phyloP scores from a whole-genome alignment of 2,329 filamentous ascomycete genomes.

The Leptographium lundbergii region DNA sequence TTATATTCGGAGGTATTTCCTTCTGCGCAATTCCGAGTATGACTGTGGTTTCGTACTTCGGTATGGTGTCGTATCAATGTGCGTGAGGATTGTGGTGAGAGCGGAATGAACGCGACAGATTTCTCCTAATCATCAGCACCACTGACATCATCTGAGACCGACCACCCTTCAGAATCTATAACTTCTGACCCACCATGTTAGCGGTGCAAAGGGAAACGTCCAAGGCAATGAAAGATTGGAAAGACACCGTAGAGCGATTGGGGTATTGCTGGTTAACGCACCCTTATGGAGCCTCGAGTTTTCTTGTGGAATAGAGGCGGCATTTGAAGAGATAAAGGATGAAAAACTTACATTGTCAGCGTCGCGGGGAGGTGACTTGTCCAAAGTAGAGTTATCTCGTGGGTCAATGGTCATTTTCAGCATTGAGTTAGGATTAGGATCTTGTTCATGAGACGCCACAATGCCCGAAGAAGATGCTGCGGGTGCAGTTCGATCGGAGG shows the following conservation, averaged over 20 bases:
- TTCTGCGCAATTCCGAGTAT: not conserved
- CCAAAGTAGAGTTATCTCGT: not conserved
- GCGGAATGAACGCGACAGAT: slow-evolving; percentile 33
- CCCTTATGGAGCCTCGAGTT: slow-evolving; percentile 5
- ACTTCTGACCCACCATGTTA: slow-evolving; percentile 3
- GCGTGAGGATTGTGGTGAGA: slow-evolving; percentile 35
- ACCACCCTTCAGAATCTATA: slow-evolving; percentile 4
- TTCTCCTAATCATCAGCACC: slow-evolving; percentile 17
- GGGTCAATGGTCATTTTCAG: not conserved
- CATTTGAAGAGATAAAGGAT: slow-evolving; percentile 2
- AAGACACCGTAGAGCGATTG: not conserved
- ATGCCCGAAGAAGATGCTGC: not conserved
- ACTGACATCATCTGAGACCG: slow-evolving; percentile 3
- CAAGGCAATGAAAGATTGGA: not conserved
- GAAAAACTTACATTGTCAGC: slow-evolving; percentile 13
- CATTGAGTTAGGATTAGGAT: not conserved
- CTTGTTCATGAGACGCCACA: not conserved
- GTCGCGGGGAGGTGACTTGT: not conserved
- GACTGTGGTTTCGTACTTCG: slow-evolving; percentile 9
- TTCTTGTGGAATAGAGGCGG: not conserved
- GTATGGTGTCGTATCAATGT: slow-evolving; percentile 30
- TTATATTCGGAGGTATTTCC: not conserved
- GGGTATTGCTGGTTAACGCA: slow-evolving; percentile 6
- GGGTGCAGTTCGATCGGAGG: not conserved
- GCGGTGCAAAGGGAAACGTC: too few relatives aligned